Evolutionary conservation across 192 early-diverging fungal species (phyloP).

Genomic region (Backusella mclennaniae): DNA sequence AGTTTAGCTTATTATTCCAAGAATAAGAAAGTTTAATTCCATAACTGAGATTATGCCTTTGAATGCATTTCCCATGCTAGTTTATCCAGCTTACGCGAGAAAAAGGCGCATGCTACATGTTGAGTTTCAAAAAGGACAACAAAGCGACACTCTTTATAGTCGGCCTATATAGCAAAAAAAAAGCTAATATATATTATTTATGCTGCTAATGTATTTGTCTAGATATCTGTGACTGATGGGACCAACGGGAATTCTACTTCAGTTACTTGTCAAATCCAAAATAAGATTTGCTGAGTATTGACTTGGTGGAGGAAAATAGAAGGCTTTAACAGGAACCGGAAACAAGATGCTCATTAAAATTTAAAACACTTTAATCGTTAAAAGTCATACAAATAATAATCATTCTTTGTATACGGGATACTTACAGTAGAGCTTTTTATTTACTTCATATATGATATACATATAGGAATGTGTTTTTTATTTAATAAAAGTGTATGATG

Average conservation of each 20-base stretch:
- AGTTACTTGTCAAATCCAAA: neutral
- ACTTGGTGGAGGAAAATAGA: neutral
- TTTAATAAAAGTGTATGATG: neutral
- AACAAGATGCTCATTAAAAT: neutral
- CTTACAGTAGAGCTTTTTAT: neutral
- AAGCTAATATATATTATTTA: neutral
- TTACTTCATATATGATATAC: neutral
- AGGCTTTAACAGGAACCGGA: neutral
- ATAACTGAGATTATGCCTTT: neutral
- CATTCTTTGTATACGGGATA: neutral
- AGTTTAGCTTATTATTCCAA: neutral
- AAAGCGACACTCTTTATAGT: neutral
- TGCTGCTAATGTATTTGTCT: neutral
- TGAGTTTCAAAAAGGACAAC: neutral
- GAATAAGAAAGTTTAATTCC: neutral
- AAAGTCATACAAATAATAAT: neutral
- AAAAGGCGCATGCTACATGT: neutral
- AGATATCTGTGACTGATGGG: neutral
- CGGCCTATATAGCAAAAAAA: neutral
- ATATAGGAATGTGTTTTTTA: neutral
- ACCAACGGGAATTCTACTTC: neutral
- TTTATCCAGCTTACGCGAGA: neutral
- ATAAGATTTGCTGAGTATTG: neutral
- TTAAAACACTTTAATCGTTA: neutral
- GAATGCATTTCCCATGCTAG: neutral